Evolutionary conservation across 441 rosid species (phyloP).

Genomic region (Gossypium davidsonii): DNA sequence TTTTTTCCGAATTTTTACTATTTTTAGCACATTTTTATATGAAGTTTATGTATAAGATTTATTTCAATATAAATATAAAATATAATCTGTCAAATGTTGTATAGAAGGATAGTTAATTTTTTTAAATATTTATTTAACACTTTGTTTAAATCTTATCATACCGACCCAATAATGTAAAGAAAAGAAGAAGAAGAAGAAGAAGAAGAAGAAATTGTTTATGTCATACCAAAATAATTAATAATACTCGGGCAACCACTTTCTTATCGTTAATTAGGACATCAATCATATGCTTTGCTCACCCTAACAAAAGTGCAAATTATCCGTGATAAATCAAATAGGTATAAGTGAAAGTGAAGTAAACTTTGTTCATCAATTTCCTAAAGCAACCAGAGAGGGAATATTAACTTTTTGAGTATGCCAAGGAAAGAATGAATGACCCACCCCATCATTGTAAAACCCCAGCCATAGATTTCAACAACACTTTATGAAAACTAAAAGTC

Average conservation of each 20-base stretch:
- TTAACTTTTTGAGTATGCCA: constrained; percentile 16
- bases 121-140: no score
- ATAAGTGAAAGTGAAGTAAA: constrained; percentile 25
- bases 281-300: constrained; percentile 27
- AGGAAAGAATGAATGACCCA: constrained; percentile 27
- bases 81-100: no score
- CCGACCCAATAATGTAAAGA: no score
- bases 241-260: neutral
- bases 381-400: neutral
- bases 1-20: no score
- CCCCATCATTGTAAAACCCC: constrained; percentile 9
- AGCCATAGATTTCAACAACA: neutral
- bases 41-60: no score
- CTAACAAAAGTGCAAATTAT: constrained; percentile 13
- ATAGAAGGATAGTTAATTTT: no score
- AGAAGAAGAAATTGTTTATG: no score
- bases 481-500: neutral
- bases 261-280: neutral
- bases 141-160: no score
- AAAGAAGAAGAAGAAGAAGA: no score
- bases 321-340: constrained; percentile 10
- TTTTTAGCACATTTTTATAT: no score
- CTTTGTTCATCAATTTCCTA: neutral
- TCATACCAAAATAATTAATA: no score
- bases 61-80: no score